Evolutionary conservation across 495 filamentous ascomycete species (phyloP), one percentile per base, ranked within the genome.

Genomic region (Xylaria sp.): DNA sequence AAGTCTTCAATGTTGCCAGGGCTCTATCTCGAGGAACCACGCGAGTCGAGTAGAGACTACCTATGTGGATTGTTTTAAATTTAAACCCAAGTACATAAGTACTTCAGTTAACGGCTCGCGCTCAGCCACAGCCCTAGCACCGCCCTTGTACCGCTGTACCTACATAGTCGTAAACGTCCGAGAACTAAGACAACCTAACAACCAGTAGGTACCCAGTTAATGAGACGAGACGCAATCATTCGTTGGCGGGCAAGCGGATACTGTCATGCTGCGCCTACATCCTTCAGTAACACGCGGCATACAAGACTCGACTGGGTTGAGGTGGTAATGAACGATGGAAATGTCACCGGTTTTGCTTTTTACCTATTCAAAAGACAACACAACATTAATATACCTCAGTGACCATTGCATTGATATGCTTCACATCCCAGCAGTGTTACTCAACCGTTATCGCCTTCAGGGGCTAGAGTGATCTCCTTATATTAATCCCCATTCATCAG

Each of bases 391-490:
- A n/a, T 31, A n/a, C n/a, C n/a, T n/a, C n/a, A n/a, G n/a, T n/a
- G n/a, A n/a, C n/a, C n/a, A n/a, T 44, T 4, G 9, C 29, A 15
- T 33, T 0, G 26, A n/a, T 33, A 24, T n/a, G 17, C 46, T 50
- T 35, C 6, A 44, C 31, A n/a, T 66, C 61, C 26, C 19, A 40
- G n/a, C 41, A 46, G 40, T 31, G 24, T 29, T 31, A 21, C 41
- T 46, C 12, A 24, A 50, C 35, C 44, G 7, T 52, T n/a, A 12
- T 21, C 26, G 17, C 52, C 26, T 21, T 65, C 62, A 65, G 62
- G 62, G 62, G 62, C 44, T 65, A 46, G n/a, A 63, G n/a, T 29
- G 15, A 63, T 63, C 41, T 62, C 59, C 40, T 63, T 24, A n/a
- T n/a, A n/a, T n/a, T n/a, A 19, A 24, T 48, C 35, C 57, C 33